A percentile compares a stretch with the other conserved stretches of the same genome.
Evolutionary conservation across 225 moss, liverwort and hornwort genomes (phyloP).

Genomic region (Thuidium tamariscinum): DNA sequence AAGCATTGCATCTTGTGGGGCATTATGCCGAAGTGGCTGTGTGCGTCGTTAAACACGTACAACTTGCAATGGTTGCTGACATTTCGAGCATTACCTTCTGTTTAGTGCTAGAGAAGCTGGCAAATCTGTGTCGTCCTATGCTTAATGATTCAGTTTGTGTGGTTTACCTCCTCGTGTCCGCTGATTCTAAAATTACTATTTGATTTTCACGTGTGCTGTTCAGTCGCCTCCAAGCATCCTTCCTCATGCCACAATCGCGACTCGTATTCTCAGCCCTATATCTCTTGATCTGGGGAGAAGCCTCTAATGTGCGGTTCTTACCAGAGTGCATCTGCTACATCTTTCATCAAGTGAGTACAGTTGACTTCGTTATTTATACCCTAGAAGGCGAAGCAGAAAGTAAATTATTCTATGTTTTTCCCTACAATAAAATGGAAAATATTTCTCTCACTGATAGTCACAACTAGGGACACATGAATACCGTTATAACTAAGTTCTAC

Average conservation of each 20-base stretch:
- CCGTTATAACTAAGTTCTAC: neutral
- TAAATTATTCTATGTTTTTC: neutral
- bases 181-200: neutral
- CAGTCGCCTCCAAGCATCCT: slow-evolving; percentile 18
- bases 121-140: neutral
- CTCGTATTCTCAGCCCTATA: slow-evolving; percentile 62
- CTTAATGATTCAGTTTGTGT: neutral
- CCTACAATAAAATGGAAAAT: neutral
- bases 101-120: neutral
- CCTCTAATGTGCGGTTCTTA: slow-evolving; percentile 78
- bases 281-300: slow-evolving; percentile 96
- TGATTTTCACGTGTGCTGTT: neutral
- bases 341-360: slow-evolving; percentile 70
- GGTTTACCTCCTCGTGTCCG: neutral
- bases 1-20: neutral
- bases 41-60: neutral
- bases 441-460: neutral
- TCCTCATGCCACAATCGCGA: slow-evolving; percentile 8
- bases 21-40: neutral
- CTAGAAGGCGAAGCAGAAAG: neutral
- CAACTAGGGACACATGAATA: neutral
- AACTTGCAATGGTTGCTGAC: neutral
- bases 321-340: slow-evolving; percentile 98
- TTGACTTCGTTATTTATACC: neutral
- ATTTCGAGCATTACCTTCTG: neutral